phyloP scores from a whole-genome alignment of 805 yeast genomes.

The Isabelozyma rhagii region DNA sequence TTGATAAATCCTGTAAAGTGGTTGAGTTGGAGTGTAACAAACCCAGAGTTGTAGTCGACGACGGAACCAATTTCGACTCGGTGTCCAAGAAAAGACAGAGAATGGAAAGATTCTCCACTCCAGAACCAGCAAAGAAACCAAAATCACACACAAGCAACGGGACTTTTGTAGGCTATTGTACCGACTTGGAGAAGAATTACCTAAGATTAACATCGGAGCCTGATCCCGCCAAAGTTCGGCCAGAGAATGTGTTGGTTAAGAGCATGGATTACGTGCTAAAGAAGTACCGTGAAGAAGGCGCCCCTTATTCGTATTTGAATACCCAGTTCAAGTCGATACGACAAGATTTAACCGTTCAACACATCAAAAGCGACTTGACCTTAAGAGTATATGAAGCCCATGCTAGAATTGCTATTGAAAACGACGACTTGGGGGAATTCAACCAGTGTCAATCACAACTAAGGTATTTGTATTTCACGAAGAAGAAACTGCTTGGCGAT shows the following conservation, averaged over 20 bases:
- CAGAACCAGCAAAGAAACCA: constrained; percentile 1
- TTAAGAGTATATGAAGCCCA: constrained; percentile 80
- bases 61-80: constrained; percentile 18
- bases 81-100: constrained; percentile 40
- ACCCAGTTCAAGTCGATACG: constrained; percentile 90
- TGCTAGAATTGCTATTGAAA: constrained; percentile 80
- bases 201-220: constrained; percentile 89
- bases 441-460: constrained; percentile 92
- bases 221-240: constrained; percentile 79
- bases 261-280: constrained; percentile 53
- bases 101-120: constrained; percentile 41
- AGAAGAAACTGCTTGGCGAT: constrained; percentile 27
- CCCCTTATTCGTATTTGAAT: constrained; percentile 71
- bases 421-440: constrained; percentile 86
- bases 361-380: constrained; percentile 73
- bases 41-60: neutral
- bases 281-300: constrained; percentile 43
- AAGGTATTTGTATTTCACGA: constrained; percentile 52
- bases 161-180: constrained; percentile 61
- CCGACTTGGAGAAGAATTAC: constrained; percentile 70
- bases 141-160: neutral
- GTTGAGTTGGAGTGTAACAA: constrained; percentile 9
- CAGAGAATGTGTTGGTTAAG: constrained; percentile 55
- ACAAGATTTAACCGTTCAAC: constrained; percentile 92
- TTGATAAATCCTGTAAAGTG: constrained; percentile 14